Evolutionary conservation across 1,284 basidiomycete species (phyloP).

Genomic region (Melanopsichium pennsylvanicum): DNA sequence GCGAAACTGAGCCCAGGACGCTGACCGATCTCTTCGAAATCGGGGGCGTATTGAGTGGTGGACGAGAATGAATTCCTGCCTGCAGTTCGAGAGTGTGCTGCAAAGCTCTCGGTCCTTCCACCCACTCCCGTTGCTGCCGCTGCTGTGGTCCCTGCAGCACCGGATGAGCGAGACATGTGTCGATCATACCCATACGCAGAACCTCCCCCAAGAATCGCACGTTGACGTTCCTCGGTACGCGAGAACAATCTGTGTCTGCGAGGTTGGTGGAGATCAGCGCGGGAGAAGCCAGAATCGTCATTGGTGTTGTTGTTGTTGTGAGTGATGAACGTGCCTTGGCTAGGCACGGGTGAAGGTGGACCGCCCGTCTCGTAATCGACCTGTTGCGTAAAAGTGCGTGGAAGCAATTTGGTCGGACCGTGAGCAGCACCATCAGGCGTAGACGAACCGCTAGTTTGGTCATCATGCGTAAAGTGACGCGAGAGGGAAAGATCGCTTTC

Average conservation of each 20-base stretch:
- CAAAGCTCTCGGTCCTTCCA: constrained; percentile 15
- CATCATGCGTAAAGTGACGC: constrained; percentile 10
- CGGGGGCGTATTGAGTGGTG: constrained; percentile 53
- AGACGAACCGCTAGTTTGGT: constrained; percentile 9
- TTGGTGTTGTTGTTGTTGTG: constrained; percentile 31
- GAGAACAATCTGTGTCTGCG: constrained; percentile 39
- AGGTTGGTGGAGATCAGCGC: constrained; percentile 5
- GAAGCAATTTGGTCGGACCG: constrained; percentile 19
- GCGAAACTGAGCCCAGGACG: constrained; percentile 71
- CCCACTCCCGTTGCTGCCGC: neutral
- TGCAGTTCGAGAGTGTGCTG: constrained; percentile 20
- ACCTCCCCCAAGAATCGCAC: constrained; percentile 49
- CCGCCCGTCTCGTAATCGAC: constrained; percentile 61
- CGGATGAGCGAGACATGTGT: constrained; percentile 24
- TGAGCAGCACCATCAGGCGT: constrained; percentile 10
- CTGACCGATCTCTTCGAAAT: constrained; percentile 56
- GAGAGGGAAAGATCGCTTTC: constrained; percentile 43
- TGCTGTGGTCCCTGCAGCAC: constrained; percentile 2
- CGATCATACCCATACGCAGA: constrained; percentile 55
- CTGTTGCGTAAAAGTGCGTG: constrained; percentile 59
- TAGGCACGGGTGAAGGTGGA: constrained; percentile 51
- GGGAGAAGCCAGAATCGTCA: constrained; percentile 52
- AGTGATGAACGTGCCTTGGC: constrained; percentile 50
- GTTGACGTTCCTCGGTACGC: constrained; percentile 50
- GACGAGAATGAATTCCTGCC: constrained; percentile 34